A percentile compares a stretch with the other conserved stretches of the same genome.
Evolutionary conservation across 805 yeast genomes (phyloP).

Genomic region (Metschnikowia lochheadii): DNA sequence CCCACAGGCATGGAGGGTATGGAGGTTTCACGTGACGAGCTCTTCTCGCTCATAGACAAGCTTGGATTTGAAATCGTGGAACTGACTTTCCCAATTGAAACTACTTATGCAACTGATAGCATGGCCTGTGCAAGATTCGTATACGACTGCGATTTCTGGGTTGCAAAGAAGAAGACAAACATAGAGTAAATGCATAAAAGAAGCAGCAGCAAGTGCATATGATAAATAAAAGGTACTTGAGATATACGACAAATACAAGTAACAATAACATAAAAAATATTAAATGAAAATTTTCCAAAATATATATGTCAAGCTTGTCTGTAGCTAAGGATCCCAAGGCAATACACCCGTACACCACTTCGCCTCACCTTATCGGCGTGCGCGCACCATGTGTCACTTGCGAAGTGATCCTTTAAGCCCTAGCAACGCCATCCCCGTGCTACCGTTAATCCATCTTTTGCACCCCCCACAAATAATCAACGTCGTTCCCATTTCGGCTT

Average conservation of each 20-base stretch:
- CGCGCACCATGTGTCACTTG: slow-evolving; percentile 3
- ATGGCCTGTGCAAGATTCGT: slow-evolving; percentile 49
- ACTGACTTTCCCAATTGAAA: slow-evolving; percentile 40
- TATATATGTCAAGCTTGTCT: no score
- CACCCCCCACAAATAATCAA: background rate
- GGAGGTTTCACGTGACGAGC: slow-evolving; percentile 56
- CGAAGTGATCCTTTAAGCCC: background rate
- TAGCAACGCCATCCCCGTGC: slow-evolving; percentile 3
- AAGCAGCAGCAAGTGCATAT: no score
- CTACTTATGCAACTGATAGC: slow-evolving; percentile 52
- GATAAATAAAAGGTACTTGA: no score
- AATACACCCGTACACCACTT: slow-evolving; percentile 2
- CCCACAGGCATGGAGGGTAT: slow-evolving; percentile 40
- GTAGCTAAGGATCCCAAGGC: background rate
- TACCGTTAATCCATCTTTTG: background rate
- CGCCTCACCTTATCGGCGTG: slow-evolving; percentile 6
- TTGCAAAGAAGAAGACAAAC: slow-evolving; percentile 19
- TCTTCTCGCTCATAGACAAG: slow-evolving; percentile 40
- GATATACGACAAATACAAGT: no score
- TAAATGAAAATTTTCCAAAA: no score
- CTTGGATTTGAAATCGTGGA: slow-evolving; percentile 51
- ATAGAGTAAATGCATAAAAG: no score
- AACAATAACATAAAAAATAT: no score
- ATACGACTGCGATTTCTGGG: slow-evolving; percentile 69
- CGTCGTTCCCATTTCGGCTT: background rate